Conservation (phyloP, 2,329 filamentous ascomycete genomes). For the Epicoccum sorghinum region DNA sequence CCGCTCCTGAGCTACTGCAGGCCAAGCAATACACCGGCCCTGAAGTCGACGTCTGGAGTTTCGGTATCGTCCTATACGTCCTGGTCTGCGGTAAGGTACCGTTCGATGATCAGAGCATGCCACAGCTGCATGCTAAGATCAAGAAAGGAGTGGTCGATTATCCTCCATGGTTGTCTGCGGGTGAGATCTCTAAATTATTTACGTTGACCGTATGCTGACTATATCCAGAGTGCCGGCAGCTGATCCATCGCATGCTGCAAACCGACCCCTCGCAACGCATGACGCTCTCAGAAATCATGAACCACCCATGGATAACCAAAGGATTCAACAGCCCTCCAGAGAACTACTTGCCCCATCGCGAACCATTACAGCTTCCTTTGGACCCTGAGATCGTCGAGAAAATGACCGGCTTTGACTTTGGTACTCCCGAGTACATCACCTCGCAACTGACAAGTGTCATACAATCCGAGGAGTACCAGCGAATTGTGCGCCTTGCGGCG, state of each 20-base stretch:
- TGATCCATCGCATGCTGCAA: slow-evolving; percentile 94
- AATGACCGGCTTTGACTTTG: slow-evolving; percentile 99
- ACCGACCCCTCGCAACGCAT: slow-evolving; percentile 89
- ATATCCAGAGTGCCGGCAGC: slow-evolving; percentile 80
- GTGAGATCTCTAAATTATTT: slow-evolving; percentile 58
- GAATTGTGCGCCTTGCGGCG: slow-evolving; percentile 73
- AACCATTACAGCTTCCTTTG: slow-evolving; percentile 83
- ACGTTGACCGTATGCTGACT: slow-evolving; percentile 10
- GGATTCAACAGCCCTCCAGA: slow-evolving; percentile 86
- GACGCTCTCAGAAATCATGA: slow-evolving; percentile 89
- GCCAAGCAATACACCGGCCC: slow-evolving; percentile 94
- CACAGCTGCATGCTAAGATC: slow-evolving; percentile 96
- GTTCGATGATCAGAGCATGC: slow-evolving; percentile 99
- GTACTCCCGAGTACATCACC: slow-evolving; percentile 80
- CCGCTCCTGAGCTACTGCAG: slow-evolving; percentile 91
- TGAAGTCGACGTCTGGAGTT: slow-evolving; percentile 98
- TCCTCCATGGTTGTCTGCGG: slow-evolving; percentile 86
- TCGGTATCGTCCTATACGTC: slow-evolving; percentile 96
- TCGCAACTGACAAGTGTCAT: slow-evolving; percentile 83
- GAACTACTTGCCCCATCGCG: slow-evolving; percentile 82
- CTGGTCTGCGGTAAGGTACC: slow-evolving; percentile 97
- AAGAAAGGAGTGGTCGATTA: slow-evolving; percentile 97
- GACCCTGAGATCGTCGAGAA: slow-evolving; percentile 83
- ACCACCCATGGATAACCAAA: slow-evolving; percentile 94
- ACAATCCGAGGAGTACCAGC: slow-evolving; percentile 92